phyloP scores from a whole-genome alignment of 108 stramenopile genomes.

The Skeletonema costatum region DNA sequence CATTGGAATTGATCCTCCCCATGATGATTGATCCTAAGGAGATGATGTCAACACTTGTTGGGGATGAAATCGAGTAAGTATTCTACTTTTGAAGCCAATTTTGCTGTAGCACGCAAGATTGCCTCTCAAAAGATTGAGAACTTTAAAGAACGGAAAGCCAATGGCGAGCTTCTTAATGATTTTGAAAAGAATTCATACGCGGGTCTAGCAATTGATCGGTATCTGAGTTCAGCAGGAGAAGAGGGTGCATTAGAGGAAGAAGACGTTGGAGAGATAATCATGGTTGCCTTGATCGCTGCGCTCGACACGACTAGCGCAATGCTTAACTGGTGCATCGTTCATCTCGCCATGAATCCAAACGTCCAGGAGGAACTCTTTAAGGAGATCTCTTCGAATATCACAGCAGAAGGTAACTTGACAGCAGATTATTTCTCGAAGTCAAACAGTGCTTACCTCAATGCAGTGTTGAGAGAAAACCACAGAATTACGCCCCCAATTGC shows the following conservation, averaged over 20 bases:
- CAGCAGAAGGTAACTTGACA: background rate
- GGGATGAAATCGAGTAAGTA: too few relatives aligned
- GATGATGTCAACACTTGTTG: too few relatives aligned
- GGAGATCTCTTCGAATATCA: background rate
- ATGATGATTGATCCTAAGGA: too few relatives aligned
- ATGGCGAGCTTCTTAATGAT: too few relatives aligned
- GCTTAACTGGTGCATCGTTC: conserved; percentile 12
- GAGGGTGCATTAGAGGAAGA: background rate
- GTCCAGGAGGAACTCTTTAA: conserved; percentile 5
- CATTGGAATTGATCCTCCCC: too few relatives aligned
- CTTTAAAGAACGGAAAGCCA: too few relatives aligned
- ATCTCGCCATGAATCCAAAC: background rate
- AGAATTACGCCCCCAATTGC: conserved; percentile 18
- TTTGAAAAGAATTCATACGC: conserved; percentile 20
- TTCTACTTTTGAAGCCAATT: too few relatives aligned
- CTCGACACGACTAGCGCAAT: conserved; percentile 35
- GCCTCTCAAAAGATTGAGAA: too few relatives aligned
- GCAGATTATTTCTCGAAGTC: background rate
- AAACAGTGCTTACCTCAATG: conserved; percentile 28
- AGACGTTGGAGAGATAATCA: conserved; percentile 11
- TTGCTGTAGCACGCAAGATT: too few relatives aligned
- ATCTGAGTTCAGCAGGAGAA: background rate
- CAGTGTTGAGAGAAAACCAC: conserved; percentile 36
- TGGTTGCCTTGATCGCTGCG: conserved; percentile 2
- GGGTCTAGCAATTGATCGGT: conserved; percentile 21